Base-by-base conservation (phyloP, 768 basidiomycete species). In the Neoboletus subvelutipes region DNA sequence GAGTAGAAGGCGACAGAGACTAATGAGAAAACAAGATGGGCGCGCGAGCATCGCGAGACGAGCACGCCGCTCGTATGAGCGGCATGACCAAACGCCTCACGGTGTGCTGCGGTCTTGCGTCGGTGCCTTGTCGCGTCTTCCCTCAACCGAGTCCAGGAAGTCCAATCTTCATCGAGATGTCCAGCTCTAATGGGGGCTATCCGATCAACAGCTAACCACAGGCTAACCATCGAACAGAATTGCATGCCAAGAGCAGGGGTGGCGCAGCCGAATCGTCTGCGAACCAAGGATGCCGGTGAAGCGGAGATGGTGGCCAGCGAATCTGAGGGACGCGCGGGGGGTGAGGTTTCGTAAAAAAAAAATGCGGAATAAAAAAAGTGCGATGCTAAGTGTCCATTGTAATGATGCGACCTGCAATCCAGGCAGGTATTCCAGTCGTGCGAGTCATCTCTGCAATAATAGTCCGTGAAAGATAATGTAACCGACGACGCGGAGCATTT, bases 81-180 rank as follows among this genome's bases (percentile, higher is more conserved):
- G 78, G 72, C 75, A 75, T 72, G 79, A 75, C 78, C 68, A 50
- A 73, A 75, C 77, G 76, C 76, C 81, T 84, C 81, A 73, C n/a
- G n/a, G 37, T 82, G 70, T 64, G 65, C 75, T 71, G 72, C 74
- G 78, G 85, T 88, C 87, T 85, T 88, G 87, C 76, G 86, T 85
- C 78, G 62, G 74, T 80, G 81, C 83, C 83, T 78, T 80, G 78
- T 79, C 79, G 63, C 60, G 66, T 71, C 72, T 69, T 71, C 65
- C 75, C 75, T 83, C 84, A 67, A 83, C 75, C 83, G 75, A 63
- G 66, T 70, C 79, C 78, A 72, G 68, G 71, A 69, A 65, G 67
- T 77, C 82, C 82, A 76, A 63, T 83, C 76, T 76, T 83, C 81
- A 76, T 75, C 63, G 43, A 76, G 67, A 57, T 52, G 72, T 79